phyloP scores from a whole-genome alignment of 306 rosid genomes.

The Neltuma alba region DNA sequence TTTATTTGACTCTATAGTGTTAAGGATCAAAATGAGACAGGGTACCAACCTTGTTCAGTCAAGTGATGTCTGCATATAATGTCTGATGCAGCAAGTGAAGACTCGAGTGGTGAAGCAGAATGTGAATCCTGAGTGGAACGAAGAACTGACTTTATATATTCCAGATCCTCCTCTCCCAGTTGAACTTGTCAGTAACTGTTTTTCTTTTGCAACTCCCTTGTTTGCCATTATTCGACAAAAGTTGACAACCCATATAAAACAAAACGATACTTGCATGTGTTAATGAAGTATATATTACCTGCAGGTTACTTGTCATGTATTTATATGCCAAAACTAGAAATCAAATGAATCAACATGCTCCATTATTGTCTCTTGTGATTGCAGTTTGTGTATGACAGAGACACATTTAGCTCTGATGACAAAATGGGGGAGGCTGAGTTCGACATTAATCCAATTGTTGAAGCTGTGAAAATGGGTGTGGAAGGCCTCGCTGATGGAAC shows the following conservation, averaged over 20 bases:
- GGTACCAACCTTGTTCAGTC: background rate
- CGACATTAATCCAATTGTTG: constrained; percentile 46
- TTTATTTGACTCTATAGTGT: too few species aligned
- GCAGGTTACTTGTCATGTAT: too few species aligned
- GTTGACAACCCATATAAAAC: background rate
- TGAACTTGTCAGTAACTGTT: background rate
- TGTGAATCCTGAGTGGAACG: background rate
- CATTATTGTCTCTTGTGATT: background rate
- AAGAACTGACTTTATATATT: background rate
- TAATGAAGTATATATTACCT: too few species aligned
- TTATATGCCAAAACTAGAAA: background rate
- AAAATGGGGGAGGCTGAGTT: constrained; percentile 96
- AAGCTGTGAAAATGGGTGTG: constrained; percentile 47
- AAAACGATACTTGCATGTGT: background rate
- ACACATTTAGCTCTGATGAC: constrained; percentile 72
- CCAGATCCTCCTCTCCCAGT: background rate
- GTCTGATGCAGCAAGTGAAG: constrained; percentile 61
- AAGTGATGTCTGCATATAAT: constrained; percentile 32
- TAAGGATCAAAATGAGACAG: background rate
- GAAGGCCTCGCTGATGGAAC: constrained; percentile 56
- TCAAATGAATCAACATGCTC: background rate
- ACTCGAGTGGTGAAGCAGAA: constrained; percentile 44
- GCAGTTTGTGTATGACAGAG: constrained; percentile 81
- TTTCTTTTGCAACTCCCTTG: background rate
- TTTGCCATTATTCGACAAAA: background rate